Evolutionary conservation across 192 early-diverging fungal genomes (phyloP), one percentile per base, ranked within the genome.

Genomic region (Coemansia brasiliensis): DNA sequence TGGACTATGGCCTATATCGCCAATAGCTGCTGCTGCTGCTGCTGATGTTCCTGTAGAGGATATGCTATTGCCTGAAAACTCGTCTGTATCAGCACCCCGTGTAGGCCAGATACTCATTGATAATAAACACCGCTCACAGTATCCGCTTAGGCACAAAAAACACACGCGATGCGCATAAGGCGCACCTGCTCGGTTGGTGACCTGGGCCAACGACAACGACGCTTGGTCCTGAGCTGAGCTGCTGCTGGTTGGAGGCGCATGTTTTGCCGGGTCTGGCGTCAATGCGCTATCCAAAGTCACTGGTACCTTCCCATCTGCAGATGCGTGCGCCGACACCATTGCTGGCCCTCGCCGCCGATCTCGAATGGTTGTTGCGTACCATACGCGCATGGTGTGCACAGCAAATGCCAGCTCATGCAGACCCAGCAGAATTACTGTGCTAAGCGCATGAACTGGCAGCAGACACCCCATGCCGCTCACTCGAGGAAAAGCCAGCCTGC

Each of bases 61-160:
- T 45, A 35, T 0, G 42, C 29, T 35, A 29, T 32, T 15, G 51
- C 15, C 18, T 18, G 22, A 9, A 11, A 24, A 4, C 16, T 25
- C 4, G 25, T 26, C 0, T 13, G 45, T 39, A 8, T 25, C 27
- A 3, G 38, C 13, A 25, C 39, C 4, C 5, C 18, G 16, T 9
- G 57, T 77, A 3, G 74, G 74, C 74, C 74, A 77, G 29, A 77
- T 77, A 22, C 67, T 57, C 74, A 77, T 60, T 16, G 74, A 78
- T 43, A 78, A 17, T 21, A 71, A 39, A 16, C 74, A 78, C 10
- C 68, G 67, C 65, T 67, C 68, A 60, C 74, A 78, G 57, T 22
- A 67, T 3, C 74, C 74, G 43, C 74, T 52, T 0, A 78, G 57
- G 26, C 74, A 78, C 60, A 78, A 46, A 44, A 78, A 78, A 21